Conservation (phyloP, 2,329 filamentous ascomycete genomes). For the Penicillium fuscoglaucum region DNA sequence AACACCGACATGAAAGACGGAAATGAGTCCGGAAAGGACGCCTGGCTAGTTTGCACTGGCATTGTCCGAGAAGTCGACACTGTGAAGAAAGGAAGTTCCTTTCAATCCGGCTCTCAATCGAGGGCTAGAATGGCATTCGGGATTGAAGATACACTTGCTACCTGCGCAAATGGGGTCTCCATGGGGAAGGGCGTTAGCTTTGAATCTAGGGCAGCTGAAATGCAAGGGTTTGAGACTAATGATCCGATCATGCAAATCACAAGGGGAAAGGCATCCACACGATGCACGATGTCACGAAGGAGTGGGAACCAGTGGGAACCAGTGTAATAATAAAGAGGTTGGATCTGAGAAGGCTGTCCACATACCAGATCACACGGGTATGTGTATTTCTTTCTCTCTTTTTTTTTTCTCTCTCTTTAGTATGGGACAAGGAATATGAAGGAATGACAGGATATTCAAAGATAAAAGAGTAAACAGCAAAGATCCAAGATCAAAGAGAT, state of each 20-base stretch:
- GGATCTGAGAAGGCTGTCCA: not conserved
- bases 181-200: slow-evolving; percentile 15
- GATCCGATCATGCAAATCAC: slow-evolving; percentile 25
- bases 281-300: slow-evolving; percentile 9
- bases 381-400: not conserved
- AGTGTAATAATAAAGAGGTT: not conserved
- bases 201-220: slow-evolving; percentile 11
- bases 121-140: slow-evolving; percentile 34
- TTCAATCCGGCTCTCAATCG: slow-evolving; percentile 8
- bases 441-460: not conserved
- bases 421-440: not conserved
- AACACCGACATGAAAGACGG: slow-evolving; percentile 57
- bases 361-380: slow-evolving; percentile 7
- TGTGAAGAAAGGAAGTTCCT: slow-evolving; percentile 32
- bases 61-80: slow-evolving; percentile 30
- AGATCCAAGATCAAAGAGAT: not conserved
- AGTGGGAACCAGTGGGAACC: not conserved
- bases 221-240: slow-evolving; percentile 32
- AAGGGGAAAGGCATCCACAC: slow-evolving; percentile 8
- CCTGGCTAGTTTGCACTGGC: slow-evolving; percentile 44
- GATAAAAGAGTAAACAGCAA: not conserved
- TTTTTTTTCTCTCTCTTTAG: too few relatives aligned
- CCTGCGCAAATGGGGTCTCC: slow-evolving; percentile 41
- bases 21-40: slow-evolving; percentile 47
- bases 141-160: slow-evolving; percentile 35